Percentiles rank a stretch among this genome's conserved stretches.
Evolutionary conservation across 208 protist genomes (phyloP).

Genomic region (Crithidia fasciculata): DNA sequence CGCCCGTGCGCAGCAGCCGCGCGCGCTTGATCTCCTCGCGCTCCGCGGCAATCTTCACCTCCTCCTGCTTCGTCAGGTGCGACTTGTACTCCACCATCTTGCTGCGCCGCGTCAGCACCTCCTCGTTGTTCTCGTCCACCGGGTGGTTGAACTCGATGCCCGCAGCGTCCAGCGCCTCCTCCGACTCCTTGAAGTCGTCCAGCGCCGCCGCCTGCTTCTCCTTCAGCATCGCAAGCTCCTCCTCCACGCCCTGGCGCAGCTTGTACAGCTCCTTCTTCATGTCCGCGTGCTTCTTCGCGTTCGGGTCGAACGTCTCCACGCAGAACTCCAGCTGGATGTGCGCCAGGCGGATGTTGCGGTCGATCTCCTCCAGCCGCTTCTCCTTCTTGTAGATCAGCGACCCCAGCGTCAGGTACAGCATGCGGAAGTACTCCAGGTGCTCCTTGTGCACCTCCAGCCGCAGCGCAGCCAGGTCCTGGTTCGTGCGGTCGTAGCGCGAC

Average conservation of each 20-base stretch:
- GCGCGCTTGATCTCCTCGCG: constrained; percentile 87
- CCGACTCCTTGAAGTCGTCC: constrained; percentile 24
- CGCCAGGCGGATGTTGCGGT: constrained; percentile 74
- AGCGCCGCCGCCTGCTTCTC: constrained; percentile 77
- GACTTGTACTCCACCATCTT: constrained; percentile 88
- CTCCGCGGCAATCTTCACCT: constrained; percentile 86
- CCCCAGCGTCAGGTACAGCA: constrained; percentile 81
- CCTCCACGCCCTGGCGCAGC: too few relatives aligned
- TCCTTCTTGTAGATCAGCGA: constrained; percentile 86
- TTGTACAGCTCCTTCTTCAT: constrained; percentile 86
- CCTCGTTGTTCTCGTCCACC: constrained; percentile 77
- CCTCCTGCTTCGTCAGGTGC: constrained; percentile 85
- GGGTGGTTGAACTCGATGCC: constrained; percentile 77
- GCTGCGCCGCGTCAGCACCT: constrained; percentile 77
- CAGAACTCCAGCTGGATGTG: constrained; percentile 87
- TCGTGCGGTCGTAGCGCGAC: constrained; percentile 78
- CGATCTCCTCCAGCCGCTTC: constrained; percentile 76
- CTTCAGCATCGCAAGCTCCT: constrained; percentile 71
- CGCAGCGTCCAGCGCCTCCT: constrained; percentile 52
- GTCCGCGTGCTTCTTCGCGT: constrained; percentile 77
- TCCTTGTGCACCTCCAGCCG: constrained; percentile 84
- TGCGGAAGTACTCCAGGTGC: constrained; percentile 77
- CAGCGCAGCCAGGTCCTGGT: constrained; percentile 68
- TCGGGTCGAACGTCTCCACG: constrained; percentile 83
- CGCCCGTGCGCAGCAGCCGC: constrained; percentile 57